Percentiles rank a stretch among this genome's conserved stretches.
phyloP scores from a whole-genome alignment of 495 filamentous ascomycete species.

The Neurospora africana region DNA sequence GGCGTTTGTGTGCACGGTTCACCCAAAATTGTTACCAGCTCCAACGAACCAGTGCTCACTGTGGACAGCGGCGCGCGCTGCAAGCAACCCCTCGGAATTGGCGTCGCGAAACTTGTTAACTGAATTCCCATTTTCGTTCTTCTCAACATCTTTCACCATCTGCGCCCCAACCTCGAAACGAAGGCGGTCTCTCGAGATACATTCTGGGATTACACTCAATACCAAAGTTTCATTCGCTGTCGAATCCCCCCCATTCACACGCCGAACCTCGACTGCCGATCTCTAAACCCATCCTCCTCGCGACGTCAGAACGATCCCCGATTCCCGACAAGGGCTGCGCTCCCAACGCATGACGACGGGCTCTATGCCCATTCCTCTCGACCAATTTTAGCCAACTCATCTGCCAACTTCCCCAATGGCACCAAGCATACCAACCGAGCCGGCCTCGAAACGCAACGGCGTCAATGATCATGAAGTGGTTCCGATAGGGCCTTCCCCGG shows the following conservation, averaged over 20 bases:
- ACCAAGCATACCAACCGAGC: slow-evolving; percentile 8
- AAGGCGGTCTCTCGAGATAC: neutral
- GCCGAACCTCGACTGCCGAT: neutral
- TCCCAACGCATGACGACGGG: neutral
- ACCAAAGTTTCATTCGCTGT: neutral
- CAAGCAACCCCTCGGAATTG: neutral
- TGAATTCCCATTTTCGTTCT: neutral
- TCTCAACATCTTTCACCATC: neutral
- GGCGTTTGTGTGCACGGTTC: neutral
- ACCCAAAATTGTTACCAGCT: neutral
- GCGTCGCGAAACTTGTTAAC: neutral
- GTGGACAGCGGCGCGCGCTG: neutral
- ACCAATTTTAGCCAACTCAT: neutral
- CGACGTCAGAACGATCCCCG: neutral
- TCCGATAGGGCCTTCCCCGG: slow-evolving; percentile 28
- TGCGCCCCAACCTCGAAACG: neutral
- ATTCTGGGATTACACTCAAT: neutral
- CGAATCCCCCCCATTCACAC: neutral
- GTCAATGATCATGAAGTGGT: slow-evolving; percentile 4
- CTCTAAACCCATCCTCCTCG: neutral
- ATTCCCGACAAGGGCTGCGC: neutral
- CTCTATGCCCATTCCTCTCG: neutral
- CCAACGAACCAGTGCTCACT: neutral
- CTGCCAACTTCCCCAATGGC: slow-evolving; percentile 8
- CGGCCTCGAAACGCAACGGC: slow-evolving; percentile 5